These are phyloP conservation scores for Solanum megistacrolobum DNA, from an alignment of 257 asterid species.

Conservation along the genomic window DNA sequence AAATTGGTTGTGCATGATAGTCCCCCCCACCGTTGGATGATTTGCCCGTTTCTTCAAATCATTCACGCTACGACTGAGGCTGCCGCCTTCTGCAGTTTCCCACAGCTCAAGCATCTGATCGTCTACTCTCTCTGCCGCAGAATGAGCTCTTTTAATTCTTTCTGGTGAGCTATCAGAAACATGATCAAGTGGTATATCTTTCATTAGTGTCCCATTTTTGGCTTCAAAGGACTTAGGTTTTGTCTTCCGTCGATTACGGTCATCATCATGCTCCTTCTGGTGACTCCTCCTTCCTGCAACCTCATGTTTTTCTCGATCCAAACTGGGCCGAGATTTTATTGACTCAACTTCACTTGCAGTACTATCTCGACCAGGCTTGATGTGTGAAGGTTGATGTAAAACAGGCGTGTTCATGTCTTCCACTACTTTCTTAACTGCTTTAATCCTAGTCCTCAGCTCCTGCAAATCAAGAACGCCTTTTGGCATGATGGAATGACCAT, in stretches of 20 bases:
- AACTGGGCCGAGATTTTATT: constrained; percentile 27
- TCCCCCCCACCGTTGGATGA: constrained; percentile 31
- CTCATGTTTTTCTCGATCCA: constrained; percentile 24
- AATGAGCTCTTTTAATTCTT: constrained; percentile 23
- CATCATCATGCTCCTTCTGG: constrained; percentile 15
- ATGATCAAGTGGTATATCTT: constrained; percentile 87
- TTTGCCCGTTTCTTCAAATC: constrained; percentile 29
- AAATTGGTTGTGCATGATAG: constrained; percentile 31
- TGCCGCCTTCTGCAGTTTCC: constrained; percentile 53
- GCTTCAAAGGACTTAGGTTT: constrained; percentile 34
- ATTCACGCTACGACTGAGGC: constrained; percentile 27
- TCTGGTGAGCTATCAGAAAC: constrained; percentile 35
- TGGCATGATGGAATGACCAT: constrained; percentile 19
- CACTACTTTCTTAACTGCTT: constrained; percentile 43
- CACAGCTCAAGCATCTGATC: constrained; percentile 84
- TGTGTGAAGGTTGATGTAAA: constrained; percentile 15
- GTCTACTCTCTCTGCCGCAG: constrained; percentile 24
- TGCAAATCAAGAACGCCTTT: constrained; percentile 38
- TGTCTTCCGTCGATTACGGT: constrained; percentile 32
- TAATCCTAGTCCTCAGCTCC: constrained; percentile 46
- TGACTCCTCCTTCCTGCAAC: constrained; percentile 15
- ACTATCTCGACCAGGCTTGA: constrained; percentile 17
- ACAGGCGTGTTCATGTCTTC: constrained; percentile 36
- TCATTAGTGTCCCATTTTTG: constrained; percentile 43
- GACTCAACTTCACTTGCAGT: constrained; percentile 29